Evolutionary conservation across 345 rosid species (phyloP), one percentile per base, ranked within the genome.

Genomic region (Limnanthes douglasii): DNA sequence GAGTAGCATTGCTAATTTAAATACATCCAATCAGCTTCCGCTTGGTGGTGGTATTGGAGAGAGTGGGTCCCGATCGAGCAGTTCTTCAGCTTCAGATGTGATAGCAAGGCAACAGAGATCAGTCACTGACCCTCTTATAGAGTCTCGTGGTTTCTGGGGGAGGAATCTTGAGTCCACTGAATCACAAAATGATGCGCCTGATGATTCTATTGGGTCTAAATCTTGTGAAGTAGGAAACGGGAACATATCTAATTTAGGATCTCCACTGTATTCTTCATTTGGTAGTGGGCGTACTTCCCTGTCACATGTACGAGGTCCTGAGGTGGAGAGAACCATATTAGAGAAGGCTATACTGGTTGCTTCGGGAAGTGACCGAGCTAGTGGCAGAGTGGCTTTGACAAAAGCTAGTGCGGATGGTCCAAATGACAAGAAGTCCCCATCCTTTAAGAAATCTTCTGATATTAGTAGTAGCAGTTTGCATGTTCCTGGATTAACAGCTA

Each of bases 141-240:
- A 30, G 25, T 54, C 73, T 28, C 60, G 72, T 53, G 69, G 57
- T 51, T 76, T 76, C 55, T 70, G 92, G 95, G 66, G 64, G 17
- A 54, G 64, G 39, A 39, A 65, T 31, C 61, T 72, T 23, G 68
- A 63, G 35, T 33, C 73, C 19, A 41, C 32, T 32, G 51, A 45
- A 18, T 26, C 54, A 26, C 34, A 23, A 44, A 54, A 31, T 51
- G 53, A 31, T 39, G 41, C 21, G 9, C 16, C 20, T 39, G 45
- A 50, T 51, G 50, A 34, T 41, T 41, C 59, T 40, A 36, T 45
- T 15, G 9, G 11, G 2, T 38, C 65, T 37, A 50, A 47, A 42
- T 25, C 58, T 33, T 39, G 19, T 38, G 57, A 31, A 57, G 36
- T 41, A 11, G 41, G 37, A 44, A 50, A 42, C 4, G 35, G 15